Evolutionary conservation across 78 protist genomes (phyloP), one percentile per base, ranked within the genome.

Genomic region (Trichosphaerium sp.): DNA sequence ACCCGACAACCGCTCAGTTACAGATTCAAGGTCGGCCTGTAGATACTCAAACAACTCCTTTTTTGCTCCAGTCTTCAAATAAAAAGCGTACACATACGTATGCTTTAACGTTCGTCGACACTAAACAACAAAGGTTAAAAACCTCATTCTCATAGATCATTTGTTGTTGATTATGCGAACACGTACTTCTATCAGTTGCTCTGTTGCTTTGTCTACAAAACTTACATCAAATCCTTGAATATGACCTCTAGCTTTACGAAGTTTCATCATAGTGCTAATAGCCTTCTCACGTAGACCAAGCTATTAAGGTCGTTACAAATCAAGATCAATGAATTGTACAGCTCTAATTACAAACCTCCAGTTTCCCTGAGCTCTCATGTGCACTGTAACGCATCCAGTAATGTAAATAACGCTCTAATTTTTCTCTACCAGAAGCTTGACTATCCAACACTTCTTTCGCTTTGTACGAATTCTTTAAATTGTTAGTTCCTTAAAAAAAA

Each of bases 81-180:
- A 82, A 43, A 44, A 82, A 26, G 77, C 87, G 49, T 69, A 74
- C 7, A 82, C 82, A 47, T 74, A 82, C 0, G 87, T 73, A 44
- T 66, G 61, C 73, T 82, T 82, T 21, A 82, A 26, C 38, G 62
- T 82, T 21, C 70, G 52, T 32, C 87, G 61, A 26, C 81, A 72
- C 38, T 73, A 66, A 4, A n/a, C n/a, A n/a, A n/a, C n/a, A n/a
- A n/a, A n/a, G n/a, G n/a, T n/a, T n/a, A n/a, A 26, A 15, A 74
- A 74, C 29, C 68, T 74, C 35, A 15, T 10, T 4, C 68, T 55
- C 31, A 80, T 67, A 58, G 73, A 71, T 37, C 76, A 79, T 51
- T 66, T 65, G 41, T 34, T 69, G 44, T 66, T 73, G 63, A 75
- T 62, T 79, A 65, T 11, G 64, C 85, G 4, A 62, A 57, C 23